A percentile compares a stretch with the other conserved stretches of the same genome.
phyloP scores from a whole-genome alignment of 371 early-diverging fungal genomes.

The Mortierella sp. region DNA sequence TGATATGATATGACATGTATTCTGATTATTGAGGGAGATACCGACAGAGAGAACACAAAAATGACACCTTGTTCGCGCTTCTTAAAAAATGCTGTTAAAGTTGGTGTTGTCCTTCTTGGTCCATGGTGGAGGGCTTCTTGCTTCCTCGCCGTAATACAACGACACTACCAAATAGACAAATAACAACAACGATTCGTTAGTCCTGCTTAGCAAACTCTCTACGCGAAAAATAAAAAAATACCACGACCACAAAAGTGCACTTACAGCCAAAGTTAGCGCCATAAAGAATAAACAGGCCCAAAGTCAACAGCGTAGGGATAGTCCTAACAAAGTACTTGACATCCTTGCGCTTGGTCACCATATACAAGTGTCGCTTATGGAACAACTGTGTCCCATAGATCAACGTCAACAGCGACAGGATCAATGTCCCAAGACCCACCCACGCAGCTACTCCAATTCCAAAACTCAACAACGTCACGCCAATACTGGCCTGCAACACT shows the following conservation, averaged over 20 bases:
- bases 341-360: slow-evolving; percentile 36
- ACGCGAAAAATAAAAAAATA: not conserved
- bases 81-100: slow-evolving; percentile 10
- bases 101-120: slow-evolving; percentile 16
- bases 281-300: slow-evolving; percentile 26
- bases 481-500: slow-evolving; percentile 29
- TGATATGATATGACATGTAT: no score
- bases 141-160: slow-evolving; percentile 16
- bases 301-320: slow-evolving; percentile 29
- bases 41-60: not conserved
- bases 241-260: not conserved
- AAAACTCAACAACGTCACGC: slow-evolving; percentile 33
- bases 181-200: not conserved
- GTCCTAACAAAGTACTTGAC: slow-evolving; percentile 35
- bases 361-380: slow-evolving; percentile 40
- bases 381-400: slow-evolving; percentile 40
- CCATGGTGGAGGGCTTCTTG: slow-evolving; percentile 37
- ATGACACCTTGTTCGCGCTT: not conserved
- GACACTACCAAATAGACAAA: slow-evolving; percentile 22
- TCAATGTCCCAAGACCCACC: slow-evolving; percentile 25
- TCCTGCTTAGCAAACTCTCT: not conserved
- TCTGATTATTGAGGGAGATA: no score
- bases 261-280: slow-evolving; percentile 33
- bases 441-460: slow-evolving; percentile 24
- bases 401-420: slow-evolving; percentile 38